phyloP scores from a whole-genome alignment of 1,284 basidiomycete genomes.

The Leccinum fallax region DNA sequence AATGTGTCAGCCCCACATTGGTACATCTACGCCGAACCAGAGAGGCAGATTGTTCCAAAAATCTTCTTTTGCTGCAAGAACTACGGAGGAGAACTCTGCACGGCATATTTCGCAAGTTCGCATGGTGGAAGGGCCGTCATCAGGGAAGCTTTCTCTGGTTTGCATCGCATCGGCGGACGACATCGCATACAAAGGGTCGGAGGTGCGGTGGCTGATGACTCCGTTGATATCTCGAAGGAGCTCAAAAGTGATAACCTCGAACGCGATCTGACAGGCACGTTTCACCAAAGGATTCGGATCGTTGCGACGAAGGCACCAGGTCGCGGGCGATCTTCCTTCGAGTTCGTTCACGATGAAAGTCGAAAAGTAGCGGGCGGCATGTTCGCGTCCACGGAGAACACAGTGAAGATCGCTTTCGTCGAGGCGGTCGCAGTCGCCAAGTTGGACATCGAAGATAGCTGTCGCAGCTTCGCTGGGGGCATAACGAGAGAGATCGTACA shows the following conservation, averaged over 20 bases:
- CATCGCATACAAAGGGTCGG: constrained; percentile 70
- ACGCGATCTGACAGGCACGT: constrained; percentile 65
- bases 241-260: constrained; percentile 70
- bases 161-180: constrained; percentile 66
- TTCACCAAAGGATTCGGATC: constrained; percentile 46
- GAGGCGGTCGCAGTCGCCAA: constrained; percentile 38
- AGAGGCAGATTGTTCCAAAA: constrained; percentile 64
- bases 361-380: constrained; percentile 68
- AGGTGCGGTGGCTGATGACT: constrained; percentile 61
- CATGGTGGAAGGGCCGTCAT: constrained; percentile 43
- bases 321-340: constrained; percentile 58
- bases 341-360: constrained; percentile 72
- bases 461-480: constrained; percentile 44
- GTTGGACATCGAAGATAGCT: constrained; percentile 34
- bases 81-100: constrained; percentile 56
- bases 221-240: constrained; percentile 71
- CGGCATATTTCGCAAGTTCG: constrained; percentile 69
- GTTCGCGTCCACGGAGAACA: constrained; percentile 67
- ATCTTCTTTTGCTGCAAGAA: constrained; percentile 58
- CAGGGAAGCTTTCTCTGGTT: constrained; percentile 49
- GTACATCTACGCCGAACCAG: constrained; percentile 65
- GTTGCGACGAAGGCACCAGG: constrained; percentile 50
- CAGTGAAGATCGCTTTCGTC: constrained; percentile 55
- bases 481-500: constrained; percentile 55
- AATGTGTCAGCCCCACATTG: constrained; percentile 47